phyloP scores from a whole-genome alignment of 257 asterid species.

The Ilex aquifolium region DNA sequence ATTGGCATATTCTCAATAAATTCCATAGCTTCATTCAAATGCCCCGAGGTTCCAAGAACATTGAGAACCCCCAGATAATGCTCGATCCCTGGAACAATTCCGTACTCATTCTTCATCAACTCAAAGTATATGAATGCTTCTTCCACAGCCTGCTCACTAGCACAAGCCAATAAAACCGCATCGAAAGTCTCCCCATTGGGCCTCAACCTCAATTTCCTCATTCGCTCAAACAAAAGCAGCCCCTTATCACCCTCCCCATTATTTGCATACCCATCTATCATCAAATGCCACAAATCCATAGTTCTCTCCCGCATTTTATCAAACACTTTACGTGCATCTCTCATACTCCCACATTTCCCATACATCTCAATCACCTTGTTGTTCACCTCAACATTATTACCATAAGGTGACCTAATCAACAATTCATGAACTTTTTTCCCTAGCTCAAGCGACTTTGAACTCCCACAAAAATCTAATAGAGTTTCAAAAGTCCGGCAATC shows the following conservation, averaged over 20 bases:
- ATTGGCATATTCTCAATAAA: conserved; percentile 30
- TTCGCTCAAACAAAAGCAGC: conserved; percentile 28
- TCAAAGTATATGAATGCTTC: conserved; percentile 31
- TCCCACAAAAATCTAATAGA: conserved; percentile 17
- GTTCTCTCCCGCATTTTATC: conserved; percentile 25
- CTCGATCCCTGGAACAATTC: conserved; percentile 22
- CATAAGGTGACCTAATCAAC: conserved; percentile 18
- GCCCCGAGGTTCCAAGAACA: conserved; percentile 36
- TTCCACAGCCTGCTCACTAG: conserved; percentile 23
- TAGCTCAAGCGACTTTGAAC: conserved; percentile 22
- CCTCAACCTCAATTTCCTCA: conserved; percentile 27
- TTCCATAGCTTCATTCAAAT: conserved; percentile 35
- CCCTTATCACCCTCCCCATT: conserved; percentile 35
- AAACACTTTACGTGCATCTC: conserved; percentile 28
- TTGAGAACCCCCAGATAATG: conserved; percentile 26
- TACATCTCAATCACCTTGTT: conserved; percentile 23
- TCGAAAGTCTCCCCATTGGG: conserved; percentile 33
- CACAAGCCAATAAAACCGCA: conserved; percentile 32
- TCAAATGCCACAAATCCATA: conserved; percentile 23
- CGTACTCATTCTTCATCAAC: conserved; percentile 27
- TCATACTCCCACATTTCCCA: conserved; percentile 24
- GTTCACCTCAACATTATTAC: conserved; percentile 31
- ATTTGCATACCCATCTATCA: conserved; percentile 33
- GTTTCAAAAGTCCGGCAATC: conserved; percentile 14
- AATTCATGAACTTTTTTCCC: conserved; percentile 29